Base-by-base conservation (phyloP, 1,284 basidiomycete species). In the Papiliotrema terrestris region DNA sequence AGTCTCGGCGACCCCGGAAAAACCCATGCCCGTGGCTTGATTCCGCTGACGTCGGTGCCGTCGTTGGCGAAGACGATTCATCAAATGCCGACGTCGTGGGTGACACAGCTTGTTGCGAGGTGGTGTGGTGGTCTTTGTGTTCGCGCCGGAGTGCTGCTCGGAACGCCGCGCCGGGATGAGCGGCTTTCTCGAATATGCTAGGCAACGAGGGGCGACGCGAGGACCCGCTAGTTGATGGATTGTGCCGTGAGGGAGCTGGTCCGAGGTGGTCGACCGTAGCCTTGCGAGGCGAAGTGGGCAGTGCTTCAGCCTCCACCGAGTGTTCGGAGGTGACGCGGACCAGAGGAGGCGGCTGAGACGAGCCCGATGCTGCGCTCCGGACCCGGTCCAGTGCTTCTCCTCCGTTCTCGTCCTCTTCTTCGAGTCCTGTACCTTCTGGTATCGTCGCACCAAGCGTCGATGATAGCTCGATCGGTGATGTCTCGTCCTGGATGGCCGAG, bases 101-200 rank as follows among this genome's bases (percentile, higher is more conserved):
- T 5, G 29, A 32, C 6, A 32, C 29, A 32, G 29, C 29, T 32
- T 32, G 29, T 32, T 32, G 29, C 11, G 29, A 32, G 43, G 35
- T 50, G 35, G 26, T 42, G 45, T n/a, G 50, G 43, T 46, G 37
- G 49, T 20, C 23, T 15, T 39, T 48, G 45, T 56, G 53, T 49
- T 66, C 58, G 45, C 67, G 50, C 26, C 61, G 62, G 37, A 73
- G 57, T 4, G 65, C 69, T 8, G 65, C 61, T 19, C 72, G 63
- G 53, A 74, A 68, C 3, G 68, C 60, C 6, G 59, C 61, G 19
- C 69, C 68, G 0, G 72, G 71, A 54, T 76, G 71, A 3, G 67
- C 65, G 8, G 75, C 74, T 54, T 66, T 71, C 50, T 78, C 76
- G 11, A 77, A 51, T 51, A 78, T 78, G 23, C 74, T 73, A 0